Percentiles rank a stretch among this genome's conserved stretches.
Evolutionary conservation across 2,329 filamentous ascomycete genomes (phyloP).

Genomic region (Pseudogymnoascus destructans): DNA sequence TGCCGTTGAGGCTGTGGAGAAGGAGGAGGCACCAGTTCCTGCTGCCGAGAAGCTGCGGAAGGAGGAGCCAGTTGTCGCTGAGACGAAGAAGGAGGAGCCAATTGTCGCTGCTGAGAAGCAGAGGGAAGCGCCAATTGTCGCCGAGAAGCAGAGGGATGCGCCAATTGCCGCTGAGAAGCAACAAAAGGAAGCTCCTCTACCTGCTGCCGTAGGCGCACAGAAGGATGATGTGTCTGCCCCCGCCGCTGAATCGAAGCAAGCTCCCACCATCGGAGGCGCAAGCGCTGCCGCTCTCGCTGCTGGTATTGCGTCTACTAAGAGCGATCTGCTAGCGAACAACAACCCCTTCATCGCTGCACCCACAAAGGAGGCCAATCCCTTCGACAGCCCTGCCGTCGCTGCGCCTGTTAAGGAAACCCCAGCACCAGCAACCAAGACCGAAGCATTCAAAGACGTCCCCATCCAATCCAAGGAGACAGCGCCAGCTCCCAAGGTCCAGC

Average conservation of each 20-base stretch:
- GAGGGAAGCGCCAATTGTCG: background rate
- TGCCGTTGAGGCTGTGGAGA: background rate
- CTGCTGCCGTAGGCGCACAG: background rate
- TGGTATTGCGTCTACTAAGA: background rate
- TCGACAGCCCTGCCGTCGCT: background rate
- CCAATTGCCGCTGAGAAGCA: background rate
- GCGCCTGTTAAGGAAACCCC: background rate
- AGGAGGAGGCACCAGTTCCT: background rate
- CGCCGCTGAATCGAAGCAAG: background rate
- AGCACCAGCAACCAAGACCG: background rate
- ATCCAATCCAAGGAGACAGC: background rate
- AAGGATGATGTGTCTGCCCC: background rate
- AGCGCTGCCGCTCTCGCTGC: background rate
- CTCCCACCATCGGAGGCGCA: background rate
- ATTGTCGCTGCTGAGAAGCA: background rate
- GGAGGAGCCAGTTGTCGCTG: background rate
- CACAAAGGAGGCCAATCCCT: background rate
- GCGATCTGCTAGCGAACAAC: background rate
- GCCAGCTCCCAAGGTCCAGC: background rate
- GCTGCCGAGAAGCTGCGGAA: background rate
- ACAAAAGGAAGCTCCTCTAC: background rate
- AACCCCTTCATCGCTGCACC: background rate
- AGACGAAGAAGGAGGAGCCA: background rate
- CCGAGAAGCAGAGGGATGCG: background rate
- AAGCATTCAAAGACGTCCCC: background rate